Evolutionary conservation across 441 rosid species (phyloP).

Genomic region (Jatropha podagrica): DNA sequence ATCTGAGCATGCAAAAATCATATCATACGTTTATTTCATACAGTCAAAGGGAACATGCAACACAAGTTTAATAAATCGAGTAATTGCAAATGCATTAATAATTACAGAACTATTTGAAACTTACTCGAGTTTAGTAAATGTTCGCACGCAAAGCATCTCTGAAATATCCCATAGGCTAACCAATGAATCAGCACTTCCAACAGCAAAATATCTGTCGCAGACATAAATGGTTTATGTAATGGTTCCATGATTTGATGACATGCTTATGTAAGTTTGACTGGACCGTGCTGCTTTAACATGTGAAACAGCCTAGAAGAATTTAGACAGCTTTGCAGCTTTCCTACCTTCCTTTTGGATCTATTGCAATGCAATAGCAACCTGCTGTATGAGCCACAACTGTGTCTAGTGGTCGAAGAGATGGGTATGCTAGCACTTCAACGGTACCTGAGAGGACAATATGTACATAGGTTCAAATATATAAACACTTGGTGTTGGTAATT

Average conservation of each 20-base stretch:
- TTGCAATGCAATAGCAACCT: constrained; percentile 97
- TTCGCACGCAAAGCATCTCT: constrained; percentile 89
- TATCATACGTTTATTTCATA: neutral
- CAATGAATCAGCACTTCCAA: constrained; percentile 98
- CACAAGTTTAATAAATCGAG: neutral
- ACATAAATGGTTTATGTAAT: neutral
- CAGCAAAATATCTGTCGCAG: constrained; percentile 81
- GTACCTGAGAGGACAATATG: constrained; percentile 55
- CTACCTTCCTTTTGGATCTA: constrained; percentile 92
- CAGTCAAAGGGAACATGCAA: neutral
- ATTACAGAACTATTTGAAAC: constrained; percentile 27
- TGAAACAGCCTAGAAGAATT: neutral
- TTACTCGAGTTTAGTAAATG: constrained; percentile 94
- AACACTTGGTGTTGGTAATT: neutral
- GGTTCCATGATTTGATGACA: neutral
- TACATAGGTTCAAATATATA: neutral
- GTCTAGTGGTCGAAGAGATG: constrained; percentile 78
- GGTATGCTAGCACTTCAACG: constrained; percentile 87
- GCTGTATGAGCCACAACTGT: constrained; percentile 97
- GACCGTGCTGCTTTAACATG: neutral
- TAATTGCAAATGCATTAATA: constrained; percentile 1
- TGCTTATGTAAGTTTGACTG: neutral
- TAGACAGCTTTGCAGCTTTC: constrained; percentile 17
- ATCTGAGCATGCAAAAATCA: constrained; percentile 46
- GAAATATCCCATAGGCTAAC: constrained; percentile 98